Percentiles rank a stretch among this genome's conserved stretches.
These are phyloP conservation scores for Recurvomyces mirabilis DNA, from an alignment of 495 filamentous ascomycete genomes.

Conservation along the genomic window DNA sequence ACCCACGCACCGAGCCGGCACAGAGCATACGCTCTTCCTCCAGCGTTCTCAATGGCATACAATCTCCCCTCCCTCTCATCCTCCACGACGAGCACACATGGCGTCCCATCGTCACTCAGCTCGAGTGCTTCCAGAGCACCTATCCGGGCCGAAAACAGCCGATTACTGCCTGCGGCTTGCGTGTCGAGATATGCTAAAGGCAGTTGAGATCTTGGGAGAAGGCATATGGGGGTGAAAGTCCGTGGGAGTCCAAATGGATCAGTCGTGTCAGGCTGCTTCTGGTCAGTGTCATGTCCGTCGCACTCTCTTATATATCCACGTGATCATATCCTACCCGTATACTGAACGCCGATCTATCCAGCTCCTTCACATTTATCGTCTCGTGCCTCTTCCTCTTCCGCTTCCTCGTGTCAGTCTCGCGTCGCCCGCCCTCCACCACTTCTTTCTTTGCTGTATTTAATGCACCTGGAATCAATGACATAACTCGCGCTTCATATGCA, in stretches of 20 bases:
- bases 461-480: constrained; percentile 2
- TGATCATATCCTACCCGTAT: constrained; percentile 20
- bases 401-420: constrained; percentile 2
- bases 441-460: neutral
- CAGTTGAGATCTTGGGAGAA: constrained; percentile 24
- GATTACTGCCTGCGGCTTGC: constrained; percentile 16
- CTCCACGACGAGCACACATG: constrained; percentile 52
- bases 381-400: constrained; percentile 34
- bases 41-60: constrained; percentile 65
- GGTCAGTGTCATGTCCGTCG: too few relatives aligned
- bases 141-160: constrained; percentile 28
- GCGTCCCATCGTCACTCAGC: constrained; percentile 4
- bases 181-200: constrained; percentile 31
- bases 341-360: constrained; percentile 15
- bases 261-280: neutral
- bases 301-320: too few relatives aligned
- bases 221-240: constrained; percentile 13
- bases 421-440: too few relatives aligned
- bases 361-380: constrained; percentile 5
- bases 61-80: constrained; percentile 46
- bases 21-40: constrained; percentile 53
- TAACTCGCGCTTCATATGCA: constrained; percentile 9
- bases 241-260: constrained; percentile 13
- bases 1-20: constrained; percentile 61
- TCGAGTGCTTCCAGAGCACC: constrained; percentile 20